phyloP scores from a whole-genome alignment of 1,284 basidiomycete genomes.

The Somion occarium region DNA sequence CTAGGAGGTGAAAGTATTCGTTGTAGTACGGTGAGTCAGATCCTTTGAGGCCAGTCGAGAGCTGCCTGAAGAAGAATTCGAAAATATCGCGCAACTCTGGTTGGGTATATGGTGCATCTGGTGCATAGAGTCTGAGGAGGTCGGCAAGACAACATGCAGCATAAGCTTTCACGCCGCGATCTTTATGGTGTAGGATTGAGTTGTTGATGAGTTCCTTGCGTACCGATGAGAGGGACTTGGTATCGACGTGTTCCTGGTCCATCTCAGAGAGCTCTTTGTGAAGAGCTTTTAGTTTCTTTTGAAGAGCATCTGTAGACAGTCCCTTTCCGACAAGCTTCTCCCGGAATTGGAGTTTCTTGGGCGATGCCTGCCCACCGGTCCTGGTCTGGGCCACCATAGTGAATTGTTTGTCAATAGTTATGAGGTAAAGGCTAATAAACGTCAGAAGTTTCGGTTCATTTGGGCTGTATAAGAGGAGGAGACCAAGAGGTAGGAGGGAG shows the following conservation, averaged over 20 bases:
- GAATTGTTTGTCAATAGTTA: neutral
- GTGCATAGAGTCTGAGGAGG: constrained; percentile 89
- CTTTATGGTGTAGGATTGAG: constrained; percentile 87
- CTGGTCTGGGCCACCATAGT: constrained; percentile 75
- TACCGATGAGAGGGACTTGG: constrained; percentile 61
- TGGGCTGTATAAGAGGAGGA: neutral
- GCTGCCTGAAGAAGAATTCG: constrained; percentile 88
- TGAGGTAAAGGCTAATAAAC: neutral
- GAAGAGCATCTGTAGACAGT: constrained; percentile 68
- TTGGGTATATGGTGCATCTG: constrained; percentile 93
- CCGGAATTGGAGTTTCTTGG: constrained; percentile 66
- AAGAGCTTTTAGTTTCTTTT: constrained; percentile 81
- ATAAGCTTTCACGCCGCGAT: constrained; percentile 90
- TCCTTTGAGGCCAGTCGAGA: constrained; percentile 70
- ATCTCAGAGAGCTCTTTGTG: constrained; percentile 79
- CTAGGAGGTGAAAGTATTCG: constrained; percentile 90
- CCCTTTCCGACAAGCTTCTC: constrained; percentile 76
- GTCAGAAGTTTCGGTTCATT: neutral
- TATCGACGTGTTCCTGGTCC: constrained; percentile 87
- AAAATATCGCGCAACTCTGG: constrained; percentile 91
- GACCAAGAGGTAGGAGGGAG: neutral
- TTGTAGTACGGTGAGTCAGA: constrained; percentile 74
- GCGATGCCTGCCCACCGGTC: constrained; percentile 43
- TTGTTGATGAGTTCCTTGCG: constrained; percentile 79
- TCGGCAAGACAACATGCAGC: constrained; percentile 95